Conservation (phyloP, 257 asterid genomes). For the Scutellaria barbata region DNA sequence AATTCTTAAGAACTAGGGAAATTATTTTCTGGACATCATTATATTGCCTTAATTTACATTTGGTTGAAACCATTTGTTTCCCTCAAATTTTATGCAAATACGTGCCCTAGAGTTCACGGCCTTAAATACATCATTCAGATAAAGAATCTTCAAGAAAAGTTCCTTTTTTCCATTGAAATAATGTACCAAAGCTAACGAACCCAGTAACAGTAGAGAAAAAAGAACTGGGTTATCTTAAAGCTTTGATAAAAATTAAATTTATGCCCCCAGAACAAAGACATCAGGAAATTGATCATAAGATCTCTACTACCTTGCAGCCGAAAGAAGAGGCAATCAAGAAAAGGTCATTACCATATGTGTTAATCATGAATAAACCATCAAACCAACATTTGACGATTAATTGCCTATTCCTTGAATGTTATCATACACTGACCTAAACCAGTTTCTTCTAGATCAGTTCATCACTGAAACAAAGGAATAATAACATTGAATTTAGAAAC, state of each 20-base stretch:
- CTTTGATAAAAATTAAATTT: constrained; percentile 35
- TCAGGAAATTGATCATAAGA: constrained; percentile 61
- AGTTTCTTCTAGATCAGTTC: not conserved
- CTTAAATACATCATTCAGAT: not conserved
- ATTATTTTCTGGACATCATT: not conserved
- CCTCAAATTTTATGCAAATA: constrained; percentile 16
- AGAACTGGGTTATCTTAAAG: constrained; percentile 38
- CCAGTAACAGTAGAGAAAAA: constrained; percentile 39
- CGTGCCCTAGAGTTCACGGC: not conserved
- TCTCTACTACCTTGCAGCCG: constrained; percentile 59
- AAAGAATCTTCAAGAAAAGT: not conserved
- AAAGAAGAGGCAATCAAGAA: constrained; percentile 64
- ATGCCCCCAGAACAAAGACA: constrained; percentile 85
- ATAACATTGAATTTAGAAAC: not conserved
- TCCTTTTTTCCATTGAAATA: not conserved
- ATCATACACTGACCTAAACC: not conserved
- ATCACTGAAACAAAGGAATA: not conserved
- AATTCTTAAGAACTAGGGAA: not conserved
- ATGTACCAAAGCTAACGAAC: constrained; percentile 56
- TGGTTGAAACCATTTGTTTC: not conserved
- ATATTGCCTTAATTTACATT: not conserved
- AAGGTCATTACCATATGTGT: not conserved
- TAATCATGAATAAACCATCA: constrained; percentile 6
- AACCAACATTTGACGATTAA: not conserved
- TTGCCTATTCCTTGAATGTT: not conserved